A percentile compares a stretch with the other conserved stretches of the same genome.
These are phyloP conservation scores for Penicillium sp. DNA, from an alignment of 2,329 filamentous ascomycete species.

Conservation along the genomic window DNA sequence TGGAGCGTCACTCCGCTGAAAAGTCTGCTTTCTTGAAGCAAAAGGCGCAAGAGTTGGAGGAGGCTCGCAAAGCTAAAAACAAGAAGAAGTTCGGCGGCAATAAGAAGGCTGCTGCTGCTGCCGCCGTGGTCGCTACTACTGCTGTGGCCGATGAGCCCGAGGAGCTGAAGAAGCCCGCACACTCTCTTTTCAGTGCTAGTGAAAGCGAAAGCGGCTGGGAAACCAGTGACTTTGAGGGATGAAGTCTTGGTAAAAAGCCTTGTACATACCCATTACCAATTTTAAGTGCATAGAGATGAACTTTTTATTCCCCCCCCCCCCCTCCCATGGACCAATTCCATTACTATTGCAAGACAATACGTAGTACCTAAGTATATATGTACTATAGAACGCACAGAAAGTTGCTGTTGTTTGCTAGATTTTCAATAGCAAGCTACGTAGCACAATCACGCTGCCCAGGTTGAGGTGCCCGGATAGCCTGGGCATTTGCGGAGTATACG, in stretches of 20 bases:
- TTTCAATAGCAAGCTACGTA: no score
- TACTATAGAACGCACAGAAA: no score
- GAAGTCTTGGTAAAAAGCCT: background rate
- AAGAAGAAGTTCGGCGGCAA: constrained; percentile 21
- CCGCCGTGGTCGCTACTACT: constrained; percentile 3
- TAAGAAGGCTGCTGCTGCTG: constrained; percentile 9
- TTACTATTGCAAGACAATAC: background rate
- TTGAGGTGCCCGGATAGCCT: no score
- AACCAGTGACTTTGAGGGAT: constrained; percentile 22
- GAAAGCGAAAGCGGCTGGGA: constrained; percentile 40
- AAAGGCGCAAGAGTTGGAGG: constrained; percentile 22
- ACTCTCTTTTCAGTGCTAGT: constrained; percentile 35
- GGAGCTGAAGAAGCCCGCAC: background rate
- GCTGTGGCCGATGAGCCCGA: constrained; percentile 6
- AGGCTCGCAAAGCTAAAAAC: constrained; percentile 21
- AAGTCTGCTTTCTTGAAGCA: constrained; percentile 26
- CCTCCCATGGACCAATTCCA: background rate
- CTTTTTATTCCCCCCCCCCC: background rate
- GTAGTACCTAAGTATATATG: no score
- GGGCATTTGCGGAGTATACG: background rate
- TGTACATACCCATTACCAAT: background rate
- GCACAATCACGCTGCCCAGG: no score
- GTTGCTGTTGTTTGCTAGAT: no score
- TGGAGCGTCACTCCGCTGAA: constrained; percentile 33
- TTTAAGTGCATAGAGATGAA: constrained; percentile 1